Percentiles rank a stretch among this genome's conserved stretches.
Evolutionary conservation across 768 basidiomycete genomes (phyloP).

Genomic region (Leccinum fibrillosum): DNA sequence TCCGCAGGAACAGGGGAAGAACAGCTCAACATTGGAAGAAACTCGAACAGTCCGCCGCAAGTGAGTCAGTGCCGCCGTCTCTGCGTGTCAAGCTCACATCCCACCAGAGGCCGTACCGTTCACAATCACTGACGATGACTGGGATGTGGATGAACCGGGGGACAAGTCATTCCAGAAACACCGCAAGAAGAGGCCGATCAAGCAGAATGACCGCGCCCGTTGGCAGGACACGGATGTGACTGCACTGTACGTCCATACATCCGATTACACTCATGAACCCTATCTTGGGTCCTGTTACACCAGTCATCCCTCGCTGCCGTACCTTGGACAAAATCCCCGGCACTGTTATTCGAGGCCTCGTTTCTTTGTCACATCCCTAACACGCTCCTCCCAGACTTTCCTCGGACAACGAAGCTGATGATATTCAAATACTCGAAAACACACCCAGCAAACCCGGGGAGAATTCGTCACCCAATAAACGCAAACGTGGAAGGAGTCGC

Average conservation of each 20-base stretch:
- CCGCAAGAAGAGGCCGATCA: slow-evolving; percentile 38
- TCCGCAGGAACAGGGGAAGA: slow-evolving; percentile 63
- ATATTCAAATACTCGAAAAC: slow-evolving; percentile 40
- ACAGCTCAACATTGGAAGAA: slow-evolving; percentile 56
- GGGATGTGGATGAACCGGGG: slow-evolving; percentile 15
- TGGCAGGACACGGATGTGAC: slow-evolving; percentile 44
- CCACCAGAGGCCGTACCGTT: slow-evolving; percentile 24
- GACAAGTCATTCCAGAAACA: slow-evolving; percentile 32
- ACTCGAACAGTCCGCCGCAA: slow-evolving; percentile 53
- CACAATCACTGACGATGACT: slow-evolving; percentile 20
- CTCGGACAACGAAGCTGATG: slow-evolving; percentile 46
- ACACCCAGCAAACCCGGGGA: slow-evolving; percentile 12
- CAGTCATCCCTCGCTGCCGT: neutral
- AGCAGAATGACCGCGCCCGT: slow-evolving; percentile 29
- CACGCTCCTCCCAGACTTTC: slow-evolving; percentile 28
- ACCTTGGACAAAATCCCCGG: slow-evolving; percentile 1
- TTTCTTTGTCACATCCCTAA: slow-evolving; percentile 2
- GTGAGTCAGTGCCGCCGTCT: slow-evolving; percentile 34
- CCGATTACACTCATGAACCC: neutral
- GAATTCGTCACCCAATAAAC: slow-evolving; percentile 35
- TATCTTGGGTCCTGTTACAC: neutral
- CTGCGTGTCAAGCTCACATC: slow-evolving; percentile 2
- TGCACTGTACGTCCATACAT: slow-evolving; percentile 36
- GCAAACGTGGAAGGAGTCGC: slow-evolving; percentile 51
- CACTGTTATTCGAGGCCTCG: slow-evolving; percentile 15